phyloP scores from a whole-genome alignment of 345 rosid genomes.

The Ceriops decandra region DNA sequence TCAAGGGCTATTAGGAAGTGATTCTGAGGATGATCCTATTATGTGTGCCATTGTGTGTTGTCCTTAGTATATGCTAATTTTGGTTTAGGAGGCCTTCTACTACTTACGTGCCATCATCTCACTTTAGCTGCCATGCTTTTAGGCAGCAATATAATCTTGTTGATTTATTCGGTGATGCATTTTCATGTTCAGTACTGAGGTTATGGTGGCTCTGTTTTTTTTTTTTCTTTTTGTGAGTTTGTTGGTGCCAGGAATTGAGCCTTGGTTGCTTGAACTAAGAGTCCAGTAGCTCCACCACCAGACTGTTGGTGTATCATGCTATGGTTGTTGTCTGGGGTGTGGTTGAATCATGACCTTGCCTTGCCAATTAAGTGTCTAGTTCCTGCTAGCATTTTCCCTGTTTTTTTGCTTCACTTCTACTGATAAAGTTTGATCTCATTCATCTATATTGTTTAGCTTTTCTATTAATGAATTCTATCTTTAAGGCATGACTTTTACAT shows the following conservation, averaged over 20 bases:
- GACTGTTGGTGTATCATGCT: not conserved
- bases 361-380: not conserved
- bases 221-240: no score
- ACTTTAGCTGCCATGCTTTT: not conserved
- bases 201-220: no score
- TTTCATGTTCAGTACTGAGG: not conserved
- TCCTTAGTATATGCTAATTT: not conserved
- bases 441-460: no score
- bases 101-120: not conserved
- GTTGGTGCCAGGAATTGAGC: no score
- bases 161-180: not conserved
- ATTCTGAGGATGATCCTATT: not conserved
- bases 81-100: not conserved
- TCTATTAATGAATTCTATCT: no score
- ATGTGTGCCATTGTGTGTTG: not conserved
- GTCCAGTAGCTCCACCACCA: no score
- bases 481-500: not conserved
- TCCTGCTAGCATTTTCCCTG: not conserved
- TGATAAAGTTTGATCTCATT: not conserved
- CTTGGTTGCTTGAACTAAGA: no score
- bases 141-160: no score
- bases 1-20: constrained; percentile 4
- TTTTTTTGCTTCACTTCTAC: not conserved
- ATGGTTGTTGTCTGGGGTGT: not conserved
- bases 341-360: not conserved